A percentile compares a stretch with the other conserved stretches of the same genome.
Evolutionary conservation across 176 grass and related monocot genomes (phyloP).

Genomic region (Lolium perenne): DNA sequence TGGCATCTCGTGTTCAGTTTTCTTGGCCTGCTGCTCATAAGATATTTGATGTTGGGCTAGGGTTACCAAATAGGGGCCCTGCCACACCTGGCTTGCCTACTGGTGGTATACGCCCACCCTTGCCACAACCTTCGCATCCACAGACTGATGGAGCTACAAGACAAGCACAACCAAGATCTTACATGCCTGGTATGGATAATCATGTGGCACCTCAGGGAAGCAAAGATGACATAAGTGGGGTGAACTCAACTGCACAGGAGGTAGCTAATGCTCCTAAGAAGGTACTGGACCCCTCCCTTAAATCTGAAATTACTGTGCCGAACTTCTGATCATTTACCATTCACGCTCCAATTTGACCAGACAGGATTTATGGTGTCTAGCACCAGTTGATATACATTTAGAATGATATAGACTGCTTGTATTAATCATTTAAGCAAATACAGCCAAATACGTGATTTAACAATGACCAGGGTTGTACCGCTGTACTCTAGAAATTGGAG

Average conservation of each 20-base stretch:
- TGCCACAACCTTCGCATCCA: conserved; percentile 68
- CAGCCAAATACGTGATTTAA: conserved; percentile 2
- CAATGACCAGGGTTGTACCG: background rate
- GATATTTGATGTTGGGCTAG: conserved; percentile 52
- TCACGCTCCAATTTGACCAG: conserved; percentile 36
- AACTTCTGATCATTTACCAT: conserved; percentile 2
- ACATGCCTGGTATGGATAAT: conserved; percentile 73
- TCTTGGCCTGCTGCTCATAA: conserved; percentile 38
- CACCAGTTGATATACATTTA: conserved; percentile 5
- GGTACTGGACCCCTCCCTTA: conserved; percentile 44
- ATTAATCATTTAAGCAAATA: conserved; percentile 24
- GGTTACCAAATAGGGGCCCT: conserved; percentile 56
- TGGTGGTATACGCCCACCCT: conserved; percentile 64
- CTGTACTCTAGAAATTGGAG: background rate
- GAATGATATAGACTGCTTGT: conserved; percentile 1
- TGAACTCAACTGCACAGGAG: conserved; percentile 54
- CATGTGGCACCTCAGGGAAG: conserved; percentile 46
- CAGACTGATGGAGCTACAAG: conserved; percentile 58
- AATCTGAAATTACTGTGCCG: conserved; percentile 9
- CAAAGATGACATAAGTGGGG: conserved; percentile 59
- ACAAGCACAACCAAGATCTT: conserved; percentile 62
- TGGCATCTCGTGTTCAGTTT: conserved; percentile 18
- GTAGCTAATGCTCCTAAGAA: conserved; percentile 66
- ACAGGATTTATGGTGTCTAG: conserved; percentile 21
- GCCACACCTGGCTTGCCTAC: conserved; percentile 56